Conservation (phyloP, 2,329 filamentous ascomycete genomes). For the Elsinoe perseae region DNA sequence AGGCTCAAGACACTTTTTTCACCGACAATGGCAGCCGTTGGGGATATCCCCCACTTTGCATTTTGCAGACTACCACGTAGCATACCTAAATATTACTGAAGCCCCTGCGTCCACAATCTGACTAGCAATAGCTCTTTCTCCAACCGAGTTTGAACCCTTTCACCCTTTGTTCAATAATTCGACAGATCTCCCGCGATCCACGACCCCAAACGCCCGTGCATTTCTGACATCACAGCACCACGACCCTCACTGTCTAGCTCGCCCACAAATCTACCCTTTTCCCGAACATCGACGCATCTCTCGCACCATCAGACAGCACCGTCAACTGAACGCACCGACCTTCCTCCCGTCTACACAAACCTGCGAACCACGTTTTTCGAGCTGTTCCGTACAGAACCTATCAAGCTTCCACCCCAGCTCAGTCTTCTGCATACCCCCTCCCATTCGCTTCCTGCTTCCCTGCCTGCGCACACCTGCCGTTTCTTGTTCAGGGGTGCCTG, state of each 20-base stretch:
- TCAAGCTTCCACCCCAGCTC: not conserved
- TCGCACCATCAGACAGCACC: not conserved
- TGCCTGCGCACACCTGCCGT: not conserved
- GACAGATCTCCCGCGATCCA: not conserved
- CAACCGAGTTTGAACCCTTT: not conserved
- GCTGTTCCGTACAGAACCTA: not conserved
- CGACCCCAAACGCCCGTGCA: slow-evolving; percentile 8
- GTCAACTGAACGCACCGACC: not conserved
- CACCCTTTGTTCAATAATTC: not conserved
- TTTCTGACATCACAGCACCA: slow-evolving; percentile 10
- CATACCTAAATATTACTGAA: not conserved
- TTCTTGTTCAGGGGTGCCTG: not conserved
- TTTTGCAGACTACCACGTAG: not conserved
- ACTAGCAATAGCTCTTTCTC: not conserved
- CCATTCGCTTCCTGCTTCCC: not conserved
- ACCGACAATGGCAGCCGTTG: not conserved
- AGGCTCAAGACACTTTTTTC: not conserved
- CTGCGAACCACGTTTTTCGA: slow-evolving; percentile 11
- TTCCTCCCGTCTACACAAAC: not conserved
- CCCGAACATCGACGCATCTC: slow-evolving; percentile 8
- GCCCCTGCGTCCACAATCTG: not conserved
- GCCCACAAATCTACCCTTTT: slow-evolving; percentile 9
- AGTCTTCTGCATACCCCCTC: not conserved
- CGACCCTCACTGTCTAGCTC: not conserved
- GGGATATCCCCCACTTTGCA: not conserved